Percentiles rank a stretch among this genome's conserved stretches.
phyloP scores from a whole-genome alignment of 2,329 filamentous ascomycete genomes.

The Talaromyces sp. region DNA sequence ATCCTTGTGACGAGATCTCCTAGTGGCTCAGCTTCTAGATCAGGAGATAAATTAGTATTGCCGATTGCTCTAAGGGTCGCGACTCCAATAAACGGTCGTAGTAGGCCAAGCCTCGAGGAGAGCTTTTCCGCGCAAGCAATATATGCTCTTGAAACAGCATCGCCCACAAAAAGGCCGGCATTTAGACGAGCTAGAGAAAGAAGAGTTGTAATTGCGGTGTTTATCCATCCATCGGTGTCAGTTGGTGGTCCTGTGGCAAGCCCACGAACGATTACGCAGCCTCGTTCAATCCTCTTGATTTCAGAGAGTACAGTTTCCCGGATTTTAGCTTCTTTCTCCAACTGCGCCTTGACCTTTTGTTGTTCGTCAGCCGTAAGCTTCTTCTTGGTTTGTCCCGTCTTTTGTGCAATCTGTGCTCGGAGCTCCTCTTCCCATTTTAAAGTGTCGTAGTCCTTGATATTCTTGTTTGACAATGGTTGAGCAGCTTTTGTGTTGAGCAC shows the following conservation, averaged over 20 bases:
- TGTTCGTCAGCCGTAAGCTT: conserved; percentile 89
- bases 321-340: conserved; percentile 81
- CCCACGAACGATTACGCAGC: conserved; percentile 79
- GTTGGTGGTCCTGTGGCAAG: conserved; percentile 86
- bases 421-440: conserved; percentile 97
- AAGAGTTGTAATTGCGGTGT: conserved; percentile 71
- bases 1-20: conserved; percentile 80
- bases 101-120: conserved; percentile 68
- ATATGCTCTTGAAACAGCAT: conserved; percentile 74
- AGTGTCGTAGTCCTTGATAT: conserved; percentile 90
- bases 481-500: conserved; percentile 80
- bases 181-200: conserved; percentile 71
- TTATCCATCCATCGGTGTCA: conserved; percentile 85
- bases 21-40: conserved; percentile 75
- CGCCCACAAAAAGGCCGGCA: conserved; percentile 76
- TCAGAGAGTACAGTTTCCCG: conserved; percentile 68
- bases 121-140: conserved; percentile 75
- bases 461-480: conserved; percentile 73
- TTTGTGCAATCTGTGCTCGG: conserved; percentile 79
- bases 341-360: conserved; percentile 83
- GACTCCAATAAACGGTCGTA: conserved; percentile 80
- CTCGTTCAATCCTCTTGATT: conserved; percentile 71
- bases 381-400: conserved; percentile 79
- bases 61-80: conserved; percentile 79
- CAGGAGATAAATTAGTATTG: conserved; percentile 68